Evolutionary conservation across 305 asterid species (phyloP), one percentile per base, ranked within the genome.

Genomic region (Solanum chacoense): DNA sequence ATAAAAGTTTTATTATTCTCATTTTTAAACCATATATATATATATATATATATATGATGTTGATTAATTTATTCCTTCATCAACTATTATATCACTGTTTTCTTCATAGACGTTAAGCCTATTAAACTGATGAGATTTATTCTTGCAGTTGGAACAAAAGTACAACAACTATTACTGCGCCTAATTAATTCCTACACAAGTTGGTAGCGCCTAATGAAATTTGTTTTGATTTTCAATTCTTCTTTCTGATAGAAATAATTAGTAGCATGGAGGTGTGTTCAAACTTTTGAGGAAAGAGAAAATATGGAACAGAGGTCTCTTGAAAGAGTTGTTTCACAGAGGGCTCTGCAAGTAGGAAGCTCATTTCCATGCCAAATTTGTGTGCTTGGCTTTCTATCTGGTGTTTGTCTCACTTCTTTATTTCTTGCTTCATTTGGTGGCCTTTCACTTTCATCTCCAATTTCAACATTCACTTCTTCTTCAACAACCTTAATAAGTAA

Each of bases 281-380:
- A 45, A 45, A 45, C 3, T 45, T 45, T 45, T 45, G 59, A 45
- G 59, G 59, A 45, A 45, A 40, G 38, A 38, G 55, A 86, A 87
- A 72, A 20, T 9, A 95, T 95, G 98, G 96, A 94, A 89, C 88
- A 90, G 90, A 95, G 93, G 91, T 92, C 96, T 76, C 89, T 97
- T 7, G 98, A 97, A 87, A 95, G 98, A 84, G 94, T 93, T 77
- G 92, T 97, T 91, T 97, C 99, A 36, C 97, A 95, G 90, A 94
- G 88, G 77, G 99, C 98, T 35, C 65, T 95, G 69, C 96, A 93
- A 81, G 91, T 97, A 94, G 92, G 99, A 74, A 94, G 87, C 76
- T 97, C 99, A 74, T 95, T 92, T 90, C 95, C 98, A 63, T 97
- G 99, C 87, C 97, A 93, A 88, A 90, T 95, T 59, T 96, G 99